phyloP scores from a whole-genome alignment of 805 yeast genomes.

The Monosporozyma aerobia region DNA sequence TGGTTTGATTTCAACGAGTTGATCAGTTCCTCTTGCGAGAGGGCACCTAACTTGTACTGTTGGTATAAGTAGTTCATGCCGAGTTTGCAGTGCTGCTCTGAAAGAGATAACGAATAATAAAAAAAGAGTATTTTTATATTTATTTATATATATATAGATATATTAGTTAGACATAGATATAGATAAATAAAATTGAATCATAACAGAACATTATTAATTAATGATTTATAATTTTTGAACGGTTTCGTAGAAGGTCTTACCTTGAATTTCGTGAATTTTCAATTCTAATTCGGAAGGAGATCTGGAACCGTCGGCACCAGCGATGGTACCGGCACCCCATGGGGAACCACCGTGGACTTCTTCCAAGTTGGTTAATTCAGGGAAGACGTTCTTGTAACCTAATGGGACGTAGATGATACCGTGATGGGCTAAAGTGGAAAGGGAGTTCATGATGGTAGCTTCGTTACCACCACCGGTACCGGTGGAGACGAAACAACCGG shows the following conservation, averaged over 20 bases:
- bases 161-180: not conserved
- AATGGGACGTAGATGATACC: constrained; percentile 75
- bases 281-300: constrained; percentile 54
- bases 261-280: constrained; percentile 57
- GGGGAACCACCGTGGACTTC: constrained; percentile 76
- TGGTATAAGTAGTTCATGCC: constrained; percentile 3
- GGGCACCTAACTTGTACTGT: not conserved
- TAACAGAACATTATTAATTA: not conserved
- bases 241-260: constrained; percentile 48
- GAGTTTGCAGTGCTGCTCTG: too few relatives aligned
- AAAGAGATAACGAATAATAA: not conserved
- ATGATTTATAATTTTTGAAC: constrained; percentile 24
- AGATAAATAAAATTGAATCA: not conserved
- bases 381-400: constrained; percentile 55
- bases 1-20: constrained; percentile 9
- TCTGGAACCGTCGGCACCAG: constrained; percentile 74
- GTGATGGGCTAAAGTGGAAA: constrained; percentile 65
- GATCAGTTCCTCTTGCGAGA: constrained; percentile 7
- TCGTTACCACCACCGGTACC: constrained; percentile 87
- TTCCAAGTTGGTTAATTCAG: constrained; percentile 43
- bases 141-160: not conserved
- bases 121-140: not conserved
- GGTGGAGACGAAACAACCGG: constrained; percentile 63
- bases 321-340: constrained; percentile 79
- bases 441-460: constrained; percentile 51